A percentile compares a stretch with the other conserved stretches of the same genome.
These are phyloP conservation scores for Verticillium albo-atrum DNA, from an alignment of 2,329 filamentous ascomycete species.

Conservation along the genomic window DNA sequence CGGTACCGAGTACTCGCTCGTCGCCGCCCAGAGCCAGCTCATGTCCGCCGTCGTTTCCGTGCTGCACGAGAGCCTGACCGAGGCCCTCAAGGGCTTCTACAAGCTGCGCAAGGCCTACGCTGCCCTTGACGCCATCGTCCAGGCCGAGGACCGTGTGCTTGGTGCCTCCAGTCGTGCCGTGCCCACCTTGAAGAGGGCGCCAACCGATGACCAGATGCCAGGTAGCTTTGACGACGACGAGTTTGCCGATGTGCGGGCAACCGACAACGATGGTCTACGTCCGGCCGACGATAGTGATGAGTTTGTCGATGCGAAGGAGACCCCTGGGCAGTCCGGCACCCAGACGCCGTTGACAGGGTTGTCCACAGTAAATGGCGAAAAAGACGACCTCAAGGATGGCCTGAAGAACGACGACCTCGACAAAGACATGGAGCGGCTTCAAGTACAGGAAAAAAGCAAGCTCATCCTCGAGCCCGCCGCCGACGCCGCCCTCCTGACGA, in stretches of 20 bases:
- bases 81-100: constrained; percentile 88
- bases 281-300: constrained; percentile 38
- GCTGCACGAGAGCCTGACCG: constrained; percentile 86
- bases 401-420: neutral
- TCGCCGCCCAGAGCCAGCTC: constrained; percentile 79
- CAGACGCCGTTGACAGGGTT: constrained; percentile 33
- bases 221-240: constrained; percentile 31
- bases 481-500: constrained; percentile 62
- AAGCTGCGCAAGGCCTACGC: constrained; percentile 86
- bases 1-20: constrained; percentile 82
- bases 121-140: constrained; percentile 73
- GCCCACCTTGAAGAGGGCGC: neutral
- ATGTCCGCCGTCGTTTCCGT: constrained; percentile 88
- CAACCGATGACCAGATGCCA: constrained; percentile 30
- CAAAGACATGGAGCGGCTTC: constrained; percentile 15
- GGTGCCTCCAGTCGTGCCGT: constrained; percentile 4
- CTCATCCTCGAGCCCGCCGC: constrained; percentile 33
- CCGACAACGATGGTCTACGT: too few relatives aligned
- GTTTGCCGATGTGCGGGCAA: constrained; percentile 22
- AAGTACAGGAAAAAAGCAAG: neutral
- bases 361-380: too few relatives aligned
- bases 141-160: constrained; percentile 59
- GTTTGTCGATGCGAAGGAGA: constrained; percentile 54
- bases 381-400: too few relatives aligned
- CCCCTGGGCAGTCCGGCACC: constrained; percentile 27